Evolutionary conservation across 345 rosid species (phyloP), one percentile per base, ranked within the genome.

Genomic region (Cardamine resedifolia): DNA sequence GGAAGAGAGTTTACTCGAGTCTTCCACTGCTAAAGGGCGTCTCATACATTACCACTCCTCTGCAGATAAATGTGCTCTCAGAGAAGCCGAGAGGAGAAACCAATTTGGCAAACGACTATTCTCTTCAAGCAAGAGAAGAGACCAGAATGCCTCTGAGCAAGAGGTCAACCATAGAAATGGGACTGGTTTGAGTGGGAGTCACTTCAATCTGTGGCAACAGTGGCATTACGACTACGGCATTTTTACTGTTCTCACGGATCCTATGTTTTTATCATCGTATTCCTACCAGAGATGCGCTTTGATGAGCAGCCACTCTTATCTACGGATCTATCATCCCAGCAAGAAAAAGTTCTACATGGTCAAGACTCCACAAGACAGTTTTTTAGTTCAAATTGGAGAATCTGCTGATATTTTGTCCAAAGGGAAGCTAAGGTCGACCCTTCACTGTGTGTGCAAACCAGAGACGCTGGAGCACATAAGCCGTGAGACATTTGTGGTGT

Each of bases 221-320:
- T 91, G 99, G 97, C 99, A 91, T 80, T 91, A 85, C 78, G 99
- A 91, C 77, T 91, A 88, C 64, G 93, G 96, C 33, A 78, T 91
- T 76, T 88, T 91, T 77, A 95, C 97, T n/a, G 70, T 91, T 75
- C 80, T 95, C 76, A 91, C 96, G 4, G 82, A 90, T 83, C 96
- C 96, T 20, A 81, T 90, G 86, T 91, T 91, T 86, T 77, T 85
- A 38, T 62, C 47, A 4, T 43, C 87, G 0, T 71, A 65, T 27
- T 41, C 19, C 48, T 76, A 24, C 39, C 52, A 62, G 52, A 88
- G 84, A 66, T 83, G 81, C 55, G 62, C 74, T 73, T 83, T 66
- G 39, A 85, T 85, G 1, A 64, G 48, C 60, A 86, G 74, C 9
- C 82, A 83, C 64, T 81, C 91, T 16, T 83, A 75, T 73, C 74